Evolutionary conservation across 257 asterid genomes (phyloP).

Genomic region (Dorcoceras hygrometricum): DNA sequence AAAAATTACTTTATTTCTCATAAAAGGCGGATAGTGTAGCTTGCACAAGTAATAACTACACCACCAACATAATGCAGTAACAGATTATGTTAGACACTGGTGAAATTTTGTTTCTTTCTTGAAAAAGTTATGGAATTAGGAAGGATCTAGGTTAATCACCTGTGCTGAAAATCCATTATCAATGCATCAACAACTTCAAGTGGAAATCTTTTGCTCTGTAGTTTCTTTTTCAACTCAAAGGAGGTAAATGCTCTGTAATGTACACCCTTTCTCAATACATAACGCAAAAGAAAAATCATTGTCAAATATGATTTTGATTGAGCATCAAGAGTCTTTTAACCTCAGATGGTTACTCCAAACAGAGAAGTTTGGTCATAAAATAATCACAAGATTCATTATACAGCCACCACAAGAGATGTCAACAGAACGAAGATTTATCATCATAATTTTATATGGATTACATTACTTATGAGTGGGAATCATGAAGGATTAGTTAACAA

Average conservation of each 20-base stretch:
- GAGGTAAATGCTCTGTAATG: constrained; percentile 74
- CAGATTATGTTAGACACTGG: constrained; percentile 4
- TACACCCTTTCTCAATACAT: constrained; percentile 24
- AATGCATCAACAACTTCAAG: constrained; percentile 54
- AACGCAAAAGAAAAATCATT: constrained; percentile 6
- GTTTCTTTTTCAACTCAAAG: constrained; percentile 73
- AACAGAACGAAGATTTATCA: neutral
- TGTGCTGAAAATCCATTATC: constrained; percentile 57
- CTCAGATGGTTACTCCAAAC: neutral
- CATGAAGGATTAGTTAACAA: constrained; percentile 6
- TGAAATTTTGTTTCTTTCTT: constrained; percentile 21
- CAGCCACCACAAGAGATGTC: neutral
- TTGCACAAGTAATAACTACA: neutral
- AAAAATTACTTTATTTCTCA: constrained; percentile 14
- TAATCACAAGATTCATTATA: constrained; percentile 13
- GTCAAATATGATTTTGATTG: constrained; percentile 1
- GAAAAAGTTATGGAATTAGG: constrained; percentile 7
- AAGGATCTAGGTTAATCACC: constrained; percentile 40
- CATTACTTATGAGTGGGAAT: neutral
- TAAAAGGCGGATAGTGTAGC: neutral
- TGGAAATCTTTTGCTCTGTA: constrained; percentile 52
- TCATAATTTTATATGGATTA: too few relatives aligned
- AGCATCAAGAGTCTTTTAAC: constrained; percentile 10
- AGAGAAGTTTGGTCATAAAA: constrained; percentile 9
- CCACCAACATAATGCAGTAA: constrained; percentile 6